phyloP scores from a whole-genome alignment of 2,329 filamentous ascomycete genomes.

The Ilyonectria robusta region DNA sequence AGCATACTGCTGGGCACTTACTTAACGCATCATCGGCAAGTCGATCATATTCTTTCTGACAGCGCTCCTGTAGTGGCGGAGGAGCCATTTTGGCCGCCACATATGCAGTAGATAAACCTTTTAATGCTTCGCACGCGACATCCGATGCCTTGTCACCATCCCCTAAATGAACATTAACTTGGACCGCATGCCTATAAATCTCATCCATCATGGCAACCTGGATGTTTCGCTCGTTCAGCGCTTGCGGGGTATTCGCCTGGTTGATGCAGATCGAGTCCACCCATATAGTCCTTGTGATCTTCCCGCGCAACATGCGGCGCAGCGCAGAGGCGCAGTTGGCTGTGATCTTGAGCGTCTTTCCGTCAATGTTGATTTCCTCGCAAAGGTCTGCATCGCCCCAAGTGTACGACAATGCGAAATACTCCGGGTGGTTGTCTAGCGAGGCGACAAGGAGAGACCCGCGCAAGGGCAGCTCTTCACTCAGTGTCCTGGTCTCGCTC shows the following conservation, averaged over 20 bases:
- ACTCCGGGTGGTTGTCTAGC: background rate
- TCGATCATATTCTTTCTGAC: background rate
- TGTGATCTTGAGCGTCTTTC: background rate
- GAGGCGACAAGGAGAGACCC: background rate
- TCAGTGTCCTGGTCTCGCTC: background rate
- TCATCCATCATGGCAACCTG: slow-evolving; percentile 2
- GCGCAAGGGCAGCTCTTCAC: background rate
- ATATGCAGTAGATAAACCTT: background rate
- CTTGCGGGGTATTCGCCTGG: background rate
- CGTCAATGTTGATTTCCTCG: background rate
- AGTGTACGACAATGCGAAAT: background rate
- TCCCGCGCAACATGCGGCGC: background rate
- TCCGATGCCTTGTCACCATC: background rate
- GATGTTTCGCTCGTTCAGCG: background rate
- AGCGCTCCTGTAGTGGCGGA: background rate
- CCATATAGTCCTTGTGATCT: background rate
- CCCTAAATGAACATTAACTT: background rate
- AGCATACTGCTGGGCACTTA: background rate
- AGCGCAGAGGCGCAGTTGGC: slow-evolving; percentile 3
- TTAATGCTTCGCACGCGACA: background rate
- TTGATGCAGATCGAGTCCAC: background rate
- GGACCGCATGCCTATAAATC: background rate
- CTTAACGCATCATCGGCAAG: background rate
- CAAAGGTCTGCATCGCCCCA: background rate
- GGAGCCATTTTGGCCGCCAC: background rate